Conservation (phyloP, 192 early-diverging fungal genomes). For the Linnemannia hyalina region DNA sequence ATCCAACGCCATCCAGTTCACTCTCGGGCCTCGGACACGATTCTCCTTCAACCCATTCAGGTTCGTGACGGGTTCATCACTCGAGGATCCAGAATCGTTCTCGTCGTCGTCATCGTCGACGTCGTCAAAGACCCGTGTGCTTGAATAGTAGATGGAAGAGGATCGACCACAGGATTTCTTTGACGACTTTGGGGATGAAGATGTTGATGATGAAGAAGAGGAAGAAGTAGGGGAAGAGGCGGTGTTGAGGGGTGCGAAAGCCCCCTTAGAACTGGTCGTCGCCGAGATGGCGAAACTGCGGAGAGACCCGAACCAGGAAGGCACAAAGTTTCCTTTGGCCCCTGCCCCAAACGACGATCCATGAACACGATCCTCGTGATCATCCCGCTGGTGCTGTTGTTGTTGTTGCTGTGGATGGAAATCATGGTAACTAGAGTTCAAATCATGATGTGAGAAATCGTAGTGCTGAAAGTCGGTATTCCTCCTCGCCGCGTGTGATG, state of each 20-base stretch:
- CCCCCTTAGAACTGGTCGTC: constrained; percentile 35
- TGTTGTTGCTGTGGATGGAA: neutral
- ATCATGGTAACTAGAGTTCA: neutral
- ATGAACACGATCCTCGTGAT: neutral
- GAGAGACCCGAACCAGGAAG: constrained; percentile 47
- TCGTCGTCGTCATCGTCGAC: constrained; percentile 25
- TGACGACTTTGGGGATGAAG: constrained; percentile 8
- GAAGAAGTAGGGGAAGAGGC: constrained; percentile 19
- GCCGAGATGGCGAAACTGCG: constrained; percentile 45
- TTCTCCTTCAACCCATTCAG: constrained; percentile 51
- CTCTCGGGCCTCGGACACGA: constrained; percentile 29
- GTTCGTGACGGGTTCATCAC: constrained; percentile 39
- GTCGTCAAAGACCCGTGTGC: neutral
- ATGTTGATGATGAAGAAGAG: neutral
- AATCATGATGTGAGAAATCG: neutral
- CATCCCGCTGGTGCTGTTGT: neutral
- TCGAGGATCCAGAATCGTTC: constrained; percentile 4
- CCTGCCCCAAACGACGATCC: neutral
- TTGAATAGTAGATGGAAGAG: constrained; percentile 41
- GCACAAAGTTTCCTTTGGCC: constrained; percentile 7
- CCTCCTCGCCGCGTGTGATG: neutral
- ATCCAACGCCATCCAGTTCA: constrained; percentile 38
- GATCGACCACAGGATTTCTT: constrained; percentile 30
- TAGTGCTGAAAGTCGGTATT: neutral
- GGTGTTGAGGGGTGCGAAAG: constrained; percentile 23